Conservation (phyloP, 2,329 filamentous ascomycete species). For the Ophioceras dolichostomum region DNA sequence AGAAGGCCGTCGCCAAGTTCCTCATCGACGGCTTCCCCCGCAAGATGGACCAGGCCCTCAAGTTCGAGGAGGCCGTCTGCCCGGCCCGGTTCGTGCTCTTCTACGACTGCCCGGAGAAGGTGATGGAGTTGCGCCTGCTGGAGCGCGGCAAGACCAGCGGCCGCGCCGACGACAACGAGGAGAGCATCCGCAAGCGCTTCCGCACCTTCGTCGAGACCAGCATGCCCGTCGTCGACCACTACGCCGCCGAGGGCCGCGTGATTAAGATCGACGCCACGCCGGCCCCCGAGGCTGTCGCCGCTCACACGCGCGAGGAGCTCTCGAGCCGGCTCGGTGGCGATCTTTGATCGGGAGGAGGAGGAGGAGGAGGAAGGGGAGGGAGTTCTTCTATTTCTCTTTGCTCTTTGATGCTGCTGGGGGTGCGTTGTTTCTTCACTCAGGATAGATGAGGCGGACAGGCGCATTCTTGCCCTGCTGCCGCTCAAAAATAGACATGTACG, state of each 20-base stretch:
- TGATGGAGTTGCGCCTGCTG: slow-evolving; percentile 74
- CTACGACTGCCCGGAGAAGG: slow-evolving; percentile 82
- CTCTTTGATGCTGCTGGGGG: neutral
- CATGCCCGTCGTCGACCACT: slow-evolving; percentile 92
- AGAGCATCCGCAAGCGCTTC: slow-evolving; percentile 95
- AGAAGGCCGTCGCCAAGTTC: slow-evolving; percentile 54
- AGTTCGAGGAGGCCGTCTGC: slow-evolving; percentile 85
- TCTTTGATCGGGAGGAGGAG: slow-evolving; percentile 14
- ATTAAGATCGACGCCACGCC: slow-evolving; percentile 67
- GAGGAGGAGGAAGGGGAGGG: neutral
- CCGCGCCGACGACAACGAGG: slow-evolving; percentile 83
- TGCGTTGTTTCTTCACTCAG: neutral
- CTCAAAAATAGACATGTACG: no score
- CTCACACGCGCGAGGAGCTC: slow-evolving; percentile 37
- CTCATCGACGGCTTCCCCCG: slow-evolving; percentile 76
- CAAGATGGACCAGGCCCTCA: slow-evolving; percentile 92
- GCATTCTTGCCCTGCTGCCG: no score
- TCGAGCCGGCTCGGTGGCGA: slow-evolving; percentile 32
- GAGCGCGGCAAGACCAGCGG: slow-evolving; percentile 90
- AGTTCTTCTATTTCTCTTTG: neutral
- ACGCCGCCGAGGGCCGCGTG: slow-evolving; percentile 63
- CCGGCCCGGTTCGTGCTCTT: slow-evolving; percentile 79
- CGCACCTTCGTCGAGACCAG: slow-evolving; percentile 87
- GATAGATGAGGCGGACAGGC: no score
- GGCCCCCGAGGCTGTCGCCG: slow-evolving; percentile 48